These are phyloP conservation scores for Blakeslea trispora DNA, from an alignment of 371 early-diverging fungal genomes.

Conservation along the genomic window DNA sequence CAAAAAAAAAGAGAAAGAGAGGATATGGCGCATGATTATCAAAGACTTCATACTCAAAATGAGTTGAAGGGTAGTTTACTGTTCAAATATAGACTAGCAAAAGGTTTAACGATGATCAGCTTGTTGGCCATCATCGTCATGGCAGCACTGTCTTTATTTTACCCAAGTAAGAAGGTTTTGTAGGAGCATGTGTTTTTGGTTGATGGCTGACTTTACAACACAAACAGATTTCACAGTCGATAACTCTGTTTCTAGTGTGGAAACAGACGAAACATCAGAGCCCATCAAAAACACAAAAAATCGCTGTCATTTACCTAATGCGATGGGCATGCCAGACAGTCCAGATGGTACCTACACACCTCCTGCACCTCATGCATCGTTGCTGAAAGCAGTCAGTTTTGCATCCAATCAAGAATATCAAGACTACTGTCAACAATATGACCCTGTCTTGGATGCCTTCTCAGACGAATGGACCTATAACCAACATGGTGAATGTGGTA, in stretches of 20 bases:
- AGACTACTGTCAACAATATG: slow-evolving; percentile 40
- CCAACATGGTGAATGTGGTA: slow-evolving; percentile 42
- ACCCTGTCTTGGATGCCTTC: slow-evolving; percentile 16
- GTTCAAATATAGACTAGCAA: slow-evolving; percentile 39
- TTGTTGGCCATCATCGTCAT: slow-evolving; percentile 40
- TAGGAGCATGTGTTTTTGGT: no score
- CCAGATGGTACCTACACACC: slow-evolving; percentile 48
- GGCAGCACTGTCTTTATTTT: slow-evolving; percentile 33
- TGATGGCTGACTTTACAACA: no score
- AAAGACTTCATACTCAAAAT: slow-evolving; percentile 22
- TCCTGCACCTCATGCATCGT: slow-evolving; percentile 38
- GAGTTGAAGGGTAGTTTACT: slow-evolving; percentile 25
- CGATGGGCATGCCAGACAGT: slow-evolving; percentile 27
- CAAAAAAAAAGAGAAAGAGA: not conserved
- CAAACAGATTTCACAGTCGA: not conserved
- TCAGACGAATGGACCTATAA: slow-evolving; percentile 30
- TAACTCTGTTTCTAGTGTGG: not conserved
- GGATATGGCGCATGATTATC: slow-evolving; percentile 9
- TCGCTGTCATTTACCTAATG: slow-evolving; percentile 20
- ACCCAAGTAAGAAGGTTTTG: slow-evolving; percentile 45
- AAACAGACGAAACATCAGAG: not conserved
- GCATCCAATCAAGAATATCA: slow-evolving; percentile 38
- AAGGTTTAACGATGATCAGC: slow-evolving; percentile 37
- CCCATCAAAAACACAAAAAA: not conserved
- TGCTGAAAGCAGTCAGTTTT: slow-evolving; percentile 33